A percentile compares a stretch with the other conserved stretches of the same genome.
phyloP scores from a whole-genome alignment of 2,329 filamentous ascomycete species.

The Fulvia fulva region DNA sequence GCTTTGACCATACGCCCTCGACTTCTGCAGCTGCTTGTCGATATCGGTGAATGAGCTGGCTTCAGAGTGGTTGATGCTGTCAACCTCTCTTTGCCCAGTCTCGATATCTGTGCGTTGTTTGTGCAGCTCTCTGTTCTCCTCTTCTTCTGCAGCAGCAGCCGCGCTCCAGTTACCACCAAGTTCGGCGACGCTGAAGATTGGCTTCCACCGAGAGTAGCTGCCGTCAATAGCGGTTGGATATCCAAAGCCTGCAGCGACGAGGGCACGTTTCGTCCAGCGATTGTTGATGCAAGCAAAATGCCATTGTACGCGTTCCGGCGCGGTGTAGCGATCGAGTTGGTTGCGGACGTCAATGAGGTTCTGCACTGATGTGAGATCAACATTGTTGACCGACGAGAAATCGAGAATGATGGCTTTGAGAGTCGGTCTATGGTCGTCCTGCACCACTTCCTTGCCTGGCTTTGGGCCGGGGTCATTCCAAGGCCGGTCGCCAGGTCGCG shows the following conservation, averaged over 20 bases:
- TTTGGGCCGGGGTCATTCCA: constrained; percentile 91
- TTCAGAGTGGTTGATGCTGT: constrained; percentile 25
- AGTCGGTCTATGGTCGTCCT: constrained; percentile 56
- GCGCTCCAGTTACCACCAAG: constrained; percentile 69
- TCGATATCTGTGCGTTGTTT: constrained; percentile 34
- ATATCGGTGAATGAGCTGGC: constrained; percentile 28
- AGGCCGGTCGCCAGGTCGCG: constrained; percentile 65
- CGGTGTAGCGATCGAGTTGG: constrained; percentile 80
- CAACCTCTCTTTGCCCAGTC: constrained; percentile 19
- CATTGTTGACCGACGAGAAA: constrained; percentile 88
- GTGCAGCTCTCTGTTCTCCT: constrained; percentile 52
- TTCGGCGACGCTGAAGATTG: constrained; percentile 92
- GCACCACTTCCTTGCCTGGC: constrained; percentile 46
- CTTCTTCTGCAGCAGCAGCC: constrained; percentile 62
- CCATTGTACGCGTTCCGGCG: constrained; percentile 84
- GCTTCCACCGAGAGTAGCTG: constrained; percentile 71
- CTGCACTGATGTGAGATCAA: constrained; percentile 90
- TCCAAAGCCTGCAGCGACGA: constrained; percentile 83
- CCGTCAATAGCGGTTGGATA: constrained; percentile 57
- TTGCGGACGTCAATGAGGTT: constrained; percentile 91
- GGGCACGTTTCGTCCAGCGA: constrained; percentile 87
- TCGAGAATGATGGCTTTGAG: constrained; percentile 90
- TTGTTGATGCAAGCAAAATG: constrained; percentile 93
- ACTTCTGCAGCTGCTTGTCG: constrained; percentile 45
- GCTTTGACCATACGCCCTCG: constrained; percentile 36